Conservation (phyloP, 148 eudicot species). For the Fagopyrum esculentum region DNA sequence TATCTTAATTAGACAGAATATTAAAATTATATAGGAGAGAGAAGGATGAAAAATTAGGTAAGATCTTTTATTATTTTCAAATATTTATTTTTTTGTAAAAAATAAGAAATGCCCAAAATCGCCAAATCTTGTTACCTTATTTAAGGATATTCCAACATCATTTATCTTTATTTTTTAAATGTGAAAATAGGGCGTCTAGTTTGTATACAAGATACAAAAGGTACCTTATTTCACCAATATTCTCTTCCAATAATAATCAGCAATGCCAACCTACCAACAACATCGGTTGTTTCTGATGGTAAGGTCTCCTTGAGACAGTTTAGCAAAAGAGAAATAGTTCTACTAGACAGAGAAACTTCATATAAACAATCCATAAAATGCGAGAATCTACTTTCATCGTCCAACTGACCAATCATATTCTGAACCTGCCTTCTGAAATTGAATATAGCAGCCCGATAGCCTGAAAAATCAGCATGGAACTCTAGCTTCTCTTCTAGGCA, state of each 20-base stretch:
- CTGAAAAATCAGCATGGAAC: slow-evolving; percentile 33
- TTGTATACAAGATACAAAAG: no score
- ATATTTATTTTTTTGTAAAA: no score
- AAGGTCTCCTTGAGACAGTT: slow-evolving; percentile 22
- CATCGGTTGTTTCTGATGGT: slow-evolving; percentile 19
- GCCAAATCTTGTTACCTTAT: no score
- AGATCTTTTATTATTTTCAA: no score
- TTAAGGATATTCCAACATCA: no score
- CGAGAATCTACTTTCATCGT: slow-evolving; percentile 24
- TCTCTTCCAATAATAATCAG: not conserved
- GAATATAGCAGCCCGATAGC: slow-evolving; percentile 33
- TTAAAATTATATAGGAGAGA: no score
- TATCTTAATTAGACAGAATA: no score
- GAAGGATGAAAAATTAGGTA: no score
- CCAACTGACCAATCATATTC: slow-evolving; percentile 27
- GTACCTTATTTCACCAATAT: no score
- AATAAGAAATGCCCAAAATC: no score
- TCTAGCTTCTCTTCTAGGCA: slow-evolving; percentile 37
- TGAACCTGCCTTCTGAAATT: slow-evolving; percentile 33
- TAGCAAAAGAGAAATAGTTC: slow-evolving; percentile 37
- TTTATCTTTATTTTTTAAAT: no score
- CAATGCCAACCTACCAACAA: slow-evolving; percentile 29
- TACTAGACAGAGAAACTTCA: slow-evolving; percentile 57
- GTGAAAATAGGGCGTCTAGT: no score
- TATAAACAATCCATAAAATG: slow-evolving; percentile 39